phyloP scores from a whole-genome alignment of 2,329 filamentous ascomycete species.

The Pseudogymnoascus sp. region DNA sequence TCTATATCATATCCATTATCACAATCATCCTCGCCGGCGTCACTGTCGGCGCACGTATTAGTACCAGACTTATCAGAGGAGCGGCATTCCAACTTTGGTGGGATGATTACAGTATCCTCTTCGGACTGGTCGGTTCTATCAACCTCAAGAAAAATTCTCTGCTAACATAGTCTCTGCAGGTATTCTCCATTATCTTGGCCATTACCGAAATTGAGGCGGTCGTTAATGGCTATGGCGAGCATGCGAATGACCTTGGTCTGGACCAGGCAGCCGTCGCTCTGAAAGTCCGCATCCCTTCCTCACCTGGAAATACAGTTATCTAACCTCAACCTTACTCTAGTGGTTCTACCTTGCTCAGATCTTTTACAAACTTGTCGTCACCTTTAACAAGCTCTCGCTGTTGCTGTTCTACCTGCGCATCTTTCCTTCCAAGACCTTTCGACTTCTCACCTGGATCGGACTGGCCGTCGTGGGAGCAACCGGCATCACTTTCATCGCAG shows the following conservation, averaged over 20 bases:
- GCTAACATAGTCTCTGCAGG: not conserved
- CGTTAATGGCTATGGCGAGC: not conserved
- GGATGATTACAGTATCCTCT: not conserved
- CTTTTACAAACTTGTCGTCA: constrained; percentile 33
- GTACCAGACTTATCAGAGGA: not conserved
- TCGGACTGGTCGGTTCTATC: not conserved
- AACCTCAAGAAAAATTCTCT: not conserved
- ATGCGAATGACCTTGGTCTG: not conserved
- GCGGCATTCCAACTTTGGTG: not conserved
- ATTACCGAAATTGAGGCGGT: not conserved
- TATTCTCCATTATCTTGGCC: not conserved
- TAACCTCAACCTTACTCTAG: constrained; percentile 16
- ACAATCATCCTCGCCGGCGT: not conserved
- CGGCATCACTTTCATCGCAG: constrained; percentile 28
- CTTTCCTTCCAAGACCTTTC: constrained; percentile 29
- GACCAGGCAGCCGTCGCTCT: not conserved
- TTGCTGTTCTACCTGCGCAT: constrained; percentile 37
- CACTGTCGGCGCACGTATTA: not conserved
- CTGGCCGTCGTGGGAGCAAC: constrained; percentile 27
- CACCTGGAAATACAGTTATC: not conserved
- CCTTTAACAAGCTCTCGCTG: constrained; percentile 35
- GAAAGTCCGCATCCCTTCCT: not conserved
- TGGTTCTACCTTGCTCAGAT: constrained; percentile 29
- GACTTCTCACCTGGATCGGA: constrained; percentile 28
- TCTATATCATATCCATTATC: not conserved